phyloP scores from a whole-genome alignment of 371 early-diverging fungal genomes.

The Mortierella sp. region DNA sequence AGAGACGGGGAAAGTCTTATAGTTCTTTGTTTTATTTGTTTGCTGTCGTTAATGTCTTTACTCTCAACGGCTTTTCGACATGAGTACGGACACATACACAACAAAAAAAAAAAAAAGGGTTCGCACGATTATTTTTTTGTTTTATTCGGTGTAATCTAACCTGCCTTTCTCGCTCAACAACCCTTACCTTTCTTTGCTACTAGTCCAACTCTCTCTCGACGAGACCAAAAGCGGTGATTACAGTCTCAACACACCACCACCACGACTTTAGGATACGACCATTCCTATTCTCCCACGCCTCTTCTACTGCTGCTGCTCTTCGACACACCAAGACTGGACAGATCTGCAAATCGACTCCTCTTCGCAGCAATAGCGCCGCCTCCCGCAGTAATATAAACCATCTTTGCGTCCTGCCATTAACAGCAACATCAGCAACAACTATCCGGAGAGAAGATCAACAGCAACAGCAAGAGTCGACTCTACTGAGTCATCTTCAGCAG shows the following conservation, averaged over 20 bases:
- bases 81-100: background rate
- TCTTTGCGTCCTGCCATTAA: background rate
- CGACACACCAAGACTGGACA: background rate
- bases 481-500: background rate
- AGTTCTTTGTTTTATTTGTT: background rate
- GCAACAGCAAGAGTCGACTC: background rate
- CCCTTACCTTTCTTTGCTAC: background rate
- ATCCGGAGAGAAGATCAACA: background rate
- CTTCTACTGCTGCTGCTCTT: background rate
- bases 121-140: background rate
- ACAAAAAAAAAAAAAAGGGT: background rate
- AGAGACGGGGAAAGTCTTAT: background rate
- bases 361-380: too few species aligned
- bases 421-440: background rate
- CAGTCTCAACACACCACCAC: background rate
- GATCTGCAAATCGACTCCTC: background rate
- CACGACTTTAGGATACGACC: slow-evolving; percentile 8
- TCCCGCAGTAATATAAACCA: background rate
- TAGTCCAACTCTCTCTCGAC: background rate
- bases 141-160: background rate
- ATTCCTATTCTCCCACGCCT: background rate
- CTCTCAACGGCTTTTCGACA: background rate
- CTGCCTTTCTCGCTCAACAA: background rate
- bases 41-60: background rate
- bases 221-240: background rate